phyloP scores from a whole-genome alignment of 1,284 basidiomycete species.

The Leccinum huronense region DNA sequence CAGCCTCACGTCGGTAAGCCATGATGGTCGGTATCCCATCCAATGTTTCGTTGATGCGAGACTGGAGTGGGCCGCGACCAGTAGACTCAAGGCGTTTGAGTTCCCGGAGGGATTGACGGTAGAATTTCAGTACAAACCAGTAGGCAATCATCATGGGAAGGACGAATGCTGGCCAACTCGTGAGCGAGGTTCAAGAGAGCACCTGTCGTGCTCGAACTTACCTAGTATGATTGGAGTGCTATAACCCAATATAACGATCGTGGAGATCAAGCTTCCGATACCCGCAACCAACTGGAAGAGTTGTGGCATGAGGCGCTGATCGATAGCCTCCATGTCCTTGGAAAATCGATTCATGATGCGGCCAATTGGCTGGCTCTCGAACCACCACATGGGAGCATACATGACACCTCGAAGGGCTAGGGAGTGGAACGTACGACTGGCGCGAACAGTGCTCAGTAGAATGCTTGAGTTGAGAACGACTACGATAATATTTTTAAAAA shows the following conservation, averaged over 20 bases:
- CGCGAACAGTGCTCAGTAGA: constrained; percentile 42
- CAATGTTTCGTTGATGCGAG: constrained; percentile 32
- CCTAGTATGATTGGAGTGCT: constrained; percentile 33
- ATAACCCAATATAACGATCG: constrained; percentile 26
- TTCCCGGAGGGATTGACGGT: constrained; percentile 34
- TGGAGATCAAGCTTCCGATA: constrained; percentile 26
- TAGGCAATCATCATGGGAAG: constrained; percentile 23
- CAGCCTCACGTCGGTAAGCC: constrained; percentile 30
- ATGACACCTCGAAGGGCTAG: constrained; percentile 41
- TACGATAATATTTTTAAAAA: background rate
- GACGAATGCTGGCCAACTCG: constrained; percentile 21
- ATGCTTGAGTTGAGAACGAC: constrained; percentile 31
- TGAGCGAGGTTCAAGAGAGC: background rate
- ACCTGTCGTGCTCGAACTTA: constrained; percentile 15
- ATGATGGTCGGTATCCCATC: constrained; percentile 35
- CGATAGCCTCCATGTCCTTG: constrained; percentile 44
- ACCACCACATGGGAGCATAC: constrained; percentile 42
- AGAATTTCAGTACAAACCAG: constrained; percentile 33
- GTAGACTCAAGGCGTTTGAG: constrained; percentile 34
- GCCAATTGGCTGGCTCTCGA: constrained; percentile 47
- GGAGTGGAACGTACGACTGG: constrained; percentile 42
- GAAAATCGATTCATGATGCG: constrained; percentile 49
- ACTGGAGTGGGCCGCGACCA: constrained; percentile 31
- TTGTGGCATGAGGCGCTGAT: constrained; percentile 27
- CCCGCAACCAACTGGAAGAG: constrained; percentile 36